Evolutionary conservation across 495 filamentous ascomycete species (phyloP).

Genomic region (Podospora didyma): DNA sequence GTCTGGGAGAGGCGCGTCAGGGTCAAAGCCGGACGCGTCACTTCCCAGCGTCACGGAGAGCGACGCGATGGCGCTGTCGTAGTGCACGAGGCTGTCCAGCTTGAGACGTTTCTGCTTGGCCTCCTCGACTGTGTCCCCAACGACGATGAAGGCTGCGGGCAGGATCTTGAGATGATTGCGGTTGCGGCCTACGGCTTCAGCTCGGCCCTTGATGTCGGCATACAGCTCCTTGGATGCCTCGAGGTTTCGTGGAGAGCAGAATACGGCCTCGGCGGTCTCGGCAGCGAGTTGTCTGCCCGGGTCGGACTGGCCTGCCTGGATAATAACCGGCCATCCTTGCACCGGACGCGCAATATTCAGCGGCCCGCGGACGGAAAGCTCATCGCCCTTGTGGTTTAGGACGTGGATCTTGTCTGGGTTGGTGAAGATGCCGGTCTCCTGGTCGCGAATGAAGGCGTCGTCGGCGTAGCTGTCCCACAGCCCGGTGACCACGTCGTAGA

Average conservation of each 20-base stretch:
- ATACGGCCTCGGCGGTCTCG: slow-evolving; percentile 54
- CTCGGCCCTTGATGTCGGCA: slow-evolving; percentile 48
- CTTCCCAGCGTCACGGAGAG: slow-evolving; percentile 45
- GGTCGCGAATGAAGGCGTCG: slow-evolving; percentile 48
- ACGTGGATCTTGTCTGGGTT: slow-evolving; percentile 47
- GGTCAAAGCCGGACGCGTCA: slow-evolving; percentile 46
- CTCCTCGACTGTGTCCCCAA: slow-evolving; percentile 43
- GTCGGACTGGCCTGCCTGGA: slow-evolving; percentile 54
- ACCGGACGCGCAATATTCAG: slow-evolving; percentile 51
- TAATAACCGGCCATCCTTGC: slow-evolving; percentile 54
- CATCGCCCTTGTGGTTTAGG: slow-evolving; percentile 47
- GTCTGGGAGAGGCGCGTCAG: slow-evolving; percentile 44
- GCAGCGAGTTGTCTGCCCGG: slow-evolving; percentile 50
- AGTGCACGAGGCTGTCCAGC: slow-evolving; percentile 51
- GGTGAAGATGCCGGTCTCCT: slow-evolving; percentile 44
- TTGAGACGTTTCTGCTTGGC: slow-evolving; percentile 45
- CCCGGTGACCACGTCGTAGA: slow-evolving; percentile 50
- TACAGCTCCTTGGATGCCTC: slow-evolving; percentile 48
- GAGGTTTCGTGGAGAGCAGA: slow-evolving; percentile 35
- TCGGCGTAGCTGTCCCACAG: slow-evolving; percentile 57
- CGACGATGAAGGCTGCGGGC: slow-evolving; percentile 46
- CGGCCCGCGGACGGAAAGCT: slow-evolving; percentile 42
- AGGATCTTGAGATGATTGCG: slow-evolving; percentile 48
- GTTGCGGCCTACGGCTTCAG: slow-evolving; percentile 38
- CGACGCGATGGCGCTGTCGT: slow-evolving; percentile 54